phyloP scores from a whole-genome alignment of 2,329 filamentous ascomycete species.

The Diaporthe vexans region DNA sequence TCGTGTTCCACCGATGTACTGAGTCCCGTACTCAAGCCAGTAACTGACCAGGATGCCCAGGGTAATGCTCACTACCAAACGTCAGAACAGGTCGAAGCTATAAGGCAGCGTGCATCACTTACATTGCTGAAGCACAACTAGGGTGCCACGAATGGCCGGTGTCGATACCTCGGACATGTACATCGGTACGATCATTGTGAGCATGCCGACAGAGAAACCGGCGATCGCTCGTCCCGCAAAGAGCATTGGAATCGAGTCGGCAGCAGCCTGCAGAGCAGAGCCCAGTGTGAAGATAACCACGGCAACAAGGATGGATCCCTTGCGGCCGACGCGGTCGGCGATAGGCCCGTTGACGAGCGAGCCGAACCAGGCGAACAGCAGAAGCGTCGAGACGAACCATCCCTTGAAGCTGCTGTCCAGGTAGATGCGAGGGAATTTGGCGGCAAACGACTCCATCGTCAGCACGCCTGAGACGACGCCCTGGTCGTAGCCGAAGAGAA shows the following conservation, averaged over 20 bases:
- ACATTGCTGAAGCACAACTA: slow-evolving; percentile 44
- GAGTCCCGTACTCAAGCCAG: slow-evolving; percentile 59
- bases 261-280: slow-evolving; percentile 59
- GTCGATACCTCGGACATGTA: slow-evolving; percentile 47
- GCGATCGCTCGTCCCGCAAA: slow-evolving; percentile 56
- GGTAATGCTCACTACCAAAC: slow-evolving; percentile 53
- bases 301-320: slow-evolving; percentile 53
- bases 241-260: slow-evolving; percentile 52
- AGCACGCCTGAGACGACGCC: slow-evolving; percentile 63
- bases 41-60: slow-evolving; percentile 59
- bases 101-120: not conserved
- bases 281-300: slow-evolving; percentile 57
- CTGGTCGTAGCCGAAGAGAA: slow-evolving; percentile 65
- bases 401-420: slow-evolving; percentile 62
- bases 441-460: slow-evolving; percentile 59
- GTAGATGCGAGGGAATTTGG: slow-evolving; percentile 52
- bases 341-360: slow-evolving; percentile 60
- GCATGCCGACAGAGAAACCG: slow-evolving; percentile 59
- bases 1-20: slow-evolving; percentile 58
- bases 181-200: slow-evolving; percentile 51
- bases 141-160: slow-evolving; percentile 45
- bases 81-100: not conserved
- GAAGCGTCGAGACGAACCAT: slow-evolving; percentile 65
- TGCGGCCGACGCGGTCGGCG: slow-evolving; percentile 53
- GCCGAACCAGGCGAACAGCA: slow-evolving; percentile 64